Evolutionary conservation across 495 filamentous ascomycete genomes (phyloP), one percentile per base, ranked within the genome.

Genomic region (Lasiosphaeris hirsuta): DNA sequence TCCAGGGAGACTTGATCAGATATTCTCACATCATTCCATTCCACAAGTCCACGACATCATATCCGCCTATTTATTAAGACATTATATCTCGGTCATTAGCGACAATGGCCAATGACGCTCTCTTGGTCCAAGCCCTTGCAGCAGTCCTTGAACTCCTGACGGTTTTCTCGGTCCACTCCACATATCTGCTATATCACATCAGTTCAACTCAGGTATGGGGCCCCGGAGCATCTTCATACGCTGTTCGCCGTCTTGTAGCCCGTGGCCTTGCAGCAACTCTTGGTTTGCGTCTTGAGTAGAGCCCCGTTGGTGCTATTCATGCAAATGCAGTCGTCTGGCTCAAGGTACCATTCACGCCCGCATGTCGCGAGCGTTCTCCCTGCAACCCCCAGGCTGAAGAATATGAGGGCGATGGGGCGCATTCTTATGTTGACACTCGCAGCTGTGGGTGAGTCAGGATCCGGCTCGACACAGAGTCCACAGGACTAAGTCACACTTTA

Each of bases 31-130:
- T n/a, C n/a, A n/a, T n/a, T n/a, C n/a, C n/a, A n/a, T n/a, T n/a
- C n/a, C n/a, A n/a, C n/a, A n/a, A n/a, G n/a, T n/a, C n/a, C n/a
- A n/a, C n/a, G n/a, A n/a, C n/a, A n/a, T n/a, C n/a, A n/a, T n/a
- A n/a, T n/a, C n/a, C n/a, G n/a, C n/a, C n/a, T n/a, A n/a, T n/a
- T n/a, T n/a, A n/a, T n/a, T n/a, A n/a, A n/a, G n/a, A n/a, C n/a
- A n/a, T n/a, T n/a, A n/a, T n/a, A n/a, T n/a, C n/a, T n/a, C 23
- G 5, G 23, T 18, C 36, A 40, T 60, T 52, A 71, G 23, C 68
- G 68, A 38, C 68, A 71, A 19, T 71, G 68, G 15, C 68, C 68
- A 54, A 69, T 71, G 11, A 71, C 63, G 34, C 66, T 71, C 43
- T 71, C 60, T 56, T 71, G 60, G 0, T 69, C 57, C 23, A 71